phyloP scores from a whole-genome alignment of 1,284 basidiomycete genomes.

The Amylostereum areolatum region DNA sequence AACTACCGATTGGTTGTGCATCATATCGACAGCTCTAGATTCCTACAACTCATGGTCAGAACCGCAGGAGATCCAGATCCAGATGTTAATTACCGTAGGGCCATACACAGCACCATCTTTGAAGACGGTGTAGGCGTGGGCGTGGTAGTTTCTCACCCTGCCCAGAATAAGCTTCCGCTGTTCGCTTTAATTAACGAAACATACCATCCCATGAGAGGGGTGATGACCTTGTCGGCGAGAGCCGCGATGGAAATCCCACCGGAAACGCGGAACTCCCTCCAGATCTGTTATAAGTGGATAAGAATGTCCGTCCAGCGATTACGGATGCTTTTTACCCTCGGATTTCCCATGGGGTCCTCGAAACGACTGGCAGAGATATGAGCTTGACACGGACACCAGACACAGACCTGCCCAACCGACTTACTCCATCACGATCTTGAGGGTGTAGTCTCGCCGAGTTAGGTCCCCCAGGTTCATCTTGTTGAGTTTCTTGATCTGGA shows the following conservation, averaged over 20 bases:
- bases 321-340: not conserved
- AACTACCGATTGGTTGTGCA: conserved; percentile 7
- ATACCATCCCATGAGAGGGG: conserved; percentile 11
- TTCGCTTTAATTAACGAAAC: not conserved
- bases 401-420: not conserved
- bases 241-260: conserved; percentile 10
- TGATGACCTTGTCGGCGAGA: conserved; percentile 12
- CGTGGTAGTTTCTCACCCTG: conserved; percentile 12
- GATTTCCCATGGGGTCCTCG: conserved; percentile 1
- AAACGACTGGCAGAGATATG: not conserved
- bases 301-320: not conserved
- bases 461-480: conserved; percentile 7
- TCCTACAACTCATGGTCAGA: not conserved
- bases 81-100: conserved; percentile 2
- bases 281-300: not conserved
- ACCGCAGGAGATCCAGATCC: not conserved
- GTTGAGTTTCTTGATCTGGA: conserved; percentile 3
- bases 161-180: not conserved
- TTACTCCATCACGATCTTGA: conserved; percentile 4
- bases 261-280: conserved; percentile 10
- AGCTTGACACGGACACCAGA: not conserved
- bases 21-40: conserved; percentile 10
- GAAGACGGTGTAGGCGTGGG: conserved; percentile 9
- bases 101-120: conserved; percentile 11
- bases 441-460: conserved; percentile 7